phyloP scores from a whole-genome alignment of 202 grass and related monocot genomes.

The Brachypodium distachyon region DNA sequence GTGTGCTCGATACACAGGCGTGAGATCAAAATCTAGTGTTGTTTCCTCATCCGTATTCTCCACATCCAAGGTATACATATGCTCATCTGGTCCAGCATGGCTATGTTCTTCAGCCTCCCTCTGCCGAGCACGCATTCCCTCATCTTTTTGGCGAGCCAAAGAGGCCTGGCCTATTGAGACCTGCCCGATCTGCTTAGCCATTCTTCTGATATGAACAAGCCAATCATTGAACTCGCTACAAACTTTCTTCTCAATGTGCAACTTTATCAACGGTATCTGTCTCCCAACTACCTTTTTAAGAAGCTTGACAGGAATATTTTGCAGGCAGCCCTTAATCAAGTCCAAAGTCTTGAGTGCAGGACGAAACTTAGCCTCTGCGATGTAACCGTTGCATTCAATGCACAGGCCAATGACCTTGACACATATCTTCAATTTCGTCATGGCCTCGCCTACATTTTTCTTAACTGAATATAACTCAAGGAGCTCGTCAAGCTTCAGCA shows the following conservation, averaged over 20 bases:
- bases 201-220: conserved; percentile 73
- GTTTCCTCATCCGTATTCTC: conserved; percentile 47
- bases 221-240: conserved; percentile 88
- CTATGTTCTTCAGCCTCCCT: conserved; percentile 33
- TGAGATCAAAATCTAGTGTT: conserved; percentile 61
- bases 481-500: conserved; percentile 26
- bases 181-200: conserved; percentile 74
- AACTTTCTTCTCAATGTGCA: conserved; percentile 79
- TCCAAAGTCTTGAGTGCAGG: conserved; percentile 52
- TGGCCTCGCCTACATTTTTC: conserved; percentile 7
- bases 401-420: conserved; percentile 41
- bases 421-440: conserved; percentile 19
- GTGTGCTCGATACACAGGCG: conserved; percentile 68
- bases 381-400: conserved; percentile 37
- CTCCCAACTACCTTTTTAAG: conserved; percentile 50
- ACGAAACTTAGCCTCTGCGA: conserved; percentile 46
- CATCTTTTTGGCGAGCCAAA: conserved; percentile 59
- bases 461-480: background rate
- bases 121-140: conserved; percentile 45
- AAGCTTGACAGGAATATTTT: conserved; percentile 64
- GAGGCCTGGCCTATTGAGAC: conserved; percentile 71
- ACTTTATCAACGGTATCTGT: conserved; percentile 71
- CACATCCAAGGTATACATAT: background rate
- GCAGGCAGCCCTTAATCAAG: conserved; percentile 40
- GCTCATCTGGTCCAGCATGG: background rate